Evolutionary conservation across 1,284 basidiomycete species (phyloP).

Genomic region (Mycosarcoma maydis): DNA sequence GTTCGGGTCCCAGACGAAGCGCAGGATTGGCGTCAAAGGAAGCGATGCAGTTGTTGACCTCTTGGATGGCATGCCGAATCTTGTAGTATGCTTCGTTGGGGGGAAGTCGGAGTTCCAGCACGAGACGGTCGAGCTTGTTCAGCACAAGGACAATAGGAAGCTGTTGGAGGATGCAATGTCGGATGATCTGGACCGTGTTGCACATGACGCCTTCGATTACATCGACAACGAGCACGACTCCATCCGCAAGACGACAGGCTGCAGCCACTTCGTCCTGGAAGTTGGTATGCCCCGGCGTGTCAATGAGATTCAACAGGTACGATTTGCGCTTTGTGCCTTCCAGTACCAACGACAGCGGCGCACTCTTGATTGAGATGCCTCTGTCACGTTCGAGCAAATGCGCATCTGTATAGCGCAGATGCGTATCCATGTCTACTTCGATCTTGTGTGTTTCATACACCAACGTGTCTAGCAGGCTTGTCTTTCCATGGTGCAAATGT

Average conservation of each 20-base stretch:
- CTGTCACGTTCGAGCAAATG: constrained; percentile 87
- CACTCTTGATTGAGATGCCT: constrained; percentile 93
- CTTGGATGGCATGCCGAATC: constrained; percentile 98
- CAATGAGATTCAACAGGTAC: constrained; percentile 89
- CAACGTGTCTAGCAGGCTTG: constrained; percentile 94
- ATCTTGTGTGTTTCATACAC: constrained; percentile 96
- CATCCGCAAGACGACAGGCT: constrained; percentile 87
- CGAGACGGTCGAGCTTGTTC: constrained; percentile 97
- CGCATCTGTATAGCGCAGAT: constrained; percentile 90
- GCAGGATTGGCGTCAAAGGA: constrained; percentile 87
- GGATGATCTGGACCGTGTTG: constrained; percentile 57
- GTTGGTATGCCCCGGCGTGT: constrained; percentile 98
- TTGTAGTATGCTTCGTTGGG: constrained; percentile 98
- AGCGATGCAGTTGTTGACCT: constrained; percentile 84
- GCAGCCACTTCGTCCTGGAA: constrained; percentile 93
- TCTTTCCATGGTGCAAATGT: constrained; percentile 98
- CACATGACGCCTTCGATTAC: constrained; percentile 65
- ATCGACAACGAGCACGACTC: constrained; percentile 80
- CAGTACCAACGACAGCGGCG: constrained; percentile 92
- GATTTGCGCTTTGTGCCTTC: constrained; percentile 90
- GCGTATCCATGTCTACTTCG: constrained; percentile 67
- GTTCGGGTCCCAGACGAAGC: constrained; percentile 87
- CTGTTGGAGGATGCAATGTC: constrained; percentile 68
- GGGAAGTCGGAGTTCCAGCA: constrained; percentile 93
- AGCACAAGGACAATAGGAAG: constrained; percentile 92